Evolutionary conservation across 129 eudicot species (phyloP), one percentile per base, ranked within the genome.

Genomic region (Flaveria sonorensis): DNA sequence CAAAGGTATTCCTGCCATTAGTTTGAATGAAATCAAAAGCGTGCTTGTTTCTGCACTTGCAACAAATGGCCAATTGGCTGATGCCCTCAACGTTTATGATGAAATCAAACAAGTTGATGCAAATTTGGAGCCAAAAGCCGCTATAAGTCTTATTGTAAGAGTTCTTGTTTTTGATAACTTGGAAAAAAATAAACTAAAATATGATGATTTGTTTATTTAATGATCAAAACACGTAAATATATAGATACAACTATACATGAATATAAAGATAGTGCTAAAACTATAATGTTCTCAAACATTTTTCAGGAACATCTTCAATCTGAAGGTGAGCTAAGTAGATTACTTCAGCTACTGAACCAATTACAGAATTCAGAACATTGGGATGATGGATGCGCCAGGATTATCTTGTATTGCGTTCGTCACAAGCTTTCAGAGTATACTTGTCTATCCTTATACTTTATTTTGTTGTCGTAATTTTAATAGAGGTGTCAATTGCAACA

Each of bases 31-130:
- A 86, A 78, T 91, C 12, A 89, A 81, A 87, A 91, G 92, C 39
- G 96, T 70, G 73, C 97, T 94, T 30, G 84, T 87, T 65, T 85
- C 88, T 4, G 93, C 96, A 50, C 89, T 94, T 83, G 98, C 98
- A 59, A 57, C 86, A 71, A 83, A 89, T 28, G 97, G 93, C 57
- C 83, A 84, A 81, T 72, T 94, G 70, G 74, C 84, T 16, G 88
- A 83, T 83, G 98, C 98, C 40, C 85, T 91, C 15, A 24, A 81
- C 4, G 20, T 94, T 24, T 94, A 87, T 61, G 87, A 91, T 78
- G 93, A 89, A 81, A 74, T 94, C 12, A 89, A 85, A 75, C 84
- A 87, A 82, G 77, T 68, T 8, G 74, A 77, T 65, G 87, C 83
- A 71, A 75, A 74, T 47, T 71, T 89, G 75, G 88, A 91, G 81